Base-by-base conservation (phyloP, 2,329 filamentous ascomycete species). In the Scortechinia acanthostroma region DNA sequence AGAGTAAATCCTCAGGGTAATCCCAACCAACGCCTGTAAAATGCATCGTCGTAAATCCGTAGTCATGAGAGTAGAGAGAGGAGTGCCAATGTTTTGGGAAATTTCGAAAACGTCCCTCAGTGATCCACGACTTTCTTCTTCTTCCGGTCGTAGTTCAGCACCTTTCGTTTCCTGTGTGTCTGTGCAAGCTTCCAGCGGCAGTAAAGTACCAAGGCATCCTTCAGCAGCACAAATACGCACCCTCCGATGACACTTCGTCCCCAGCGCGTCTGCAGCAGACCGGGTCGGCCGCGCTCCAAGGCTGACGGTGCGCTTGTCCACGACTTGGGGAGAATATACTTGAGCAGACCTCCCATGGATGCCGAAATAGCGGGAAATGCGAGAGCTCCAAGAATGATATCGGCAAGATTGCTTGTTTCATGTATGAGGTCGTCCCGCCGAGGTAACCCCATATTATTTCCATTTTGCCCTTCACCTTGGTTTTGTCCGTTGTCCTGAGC, bases 241-340 rank as follows among this genome's bases (percentile, higher is more conserved):
- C 93, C 93, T 1, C 93, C 93, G 1, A 93, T 75, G 2, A 98
- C 70, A 55, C 88, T 96, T 46, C 93, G 75, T 1, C 90, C 93
- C 89, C 93, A 97, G 47, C 83, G 80, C 53, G 86, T 79, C 57
- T 93, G 87, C 22, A 98, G 62, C 21, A 97, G 69, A 0, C 86
- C 83, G 0, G 77, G 77, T 2, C 75, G 69, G 25, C 69, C 59
- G 35, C 50, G 49, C 5, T 54, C 48, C 6, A 57, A 50, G 3
- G 22, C 20, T 4, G 52, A 20, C 16, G 69, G 62, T 5, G 65
- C 63, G 0, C 67, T 65, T 6, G 84, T 80, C 81, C 86, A 90
- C 3, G 77, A 66, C 25, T 67, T 67, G 0, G 91, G 91, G 1
- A 95, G 68, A 0, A 76, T 62, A 10, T 78, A 59, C 14, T 84